Evolutionary conservation across 2,329 filamentous ascomycete species (phyloP), one percentile per base, ranked within the genome.

Genomic region (Beauveria sp.): DNA sequence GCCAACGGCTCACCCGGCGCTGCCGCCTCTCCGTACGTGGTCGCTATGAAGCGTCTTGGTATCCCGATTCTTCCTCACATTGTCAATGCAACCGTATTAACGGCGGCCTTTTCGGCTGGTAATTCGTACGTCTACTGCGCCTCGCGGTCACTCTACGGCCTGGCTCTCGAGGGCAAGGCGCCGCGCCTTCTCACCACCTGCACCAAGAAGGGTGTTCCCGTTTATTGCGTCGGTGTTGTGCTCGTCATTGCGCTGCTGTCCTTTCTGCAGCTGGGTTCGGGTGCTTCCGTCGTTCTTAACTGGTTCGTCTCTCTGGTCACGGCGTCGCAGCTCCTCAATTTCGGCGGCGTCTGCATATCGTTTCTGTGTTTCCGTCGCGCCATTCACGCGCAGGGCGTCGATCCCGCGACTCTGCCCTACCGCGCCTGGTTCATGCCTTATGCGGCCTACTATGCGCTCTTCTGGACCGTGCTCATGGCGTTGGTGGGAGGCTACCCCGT

Each of bases 401-500:
- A 84, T 64, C 82, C 89, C 6, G 79, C 85, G 43, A 80, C 79
- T 0, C 74, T 93, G n/a, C 88, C 89, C 0, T 92, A 91, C 75
- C 85, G 81, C 64, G 85, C 85, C 1, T 80, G 79, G 64, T 79
- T 83, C 48, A 89, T 92, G 75, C 90, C 90, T 2, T 92, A 86
- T 66, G 80, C 84, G 0, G 88, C 89, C 0, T 92, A 83, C 69
- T 84, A 86, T 54, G 86, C 84, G 0, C 73, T 91, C 6, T 70
- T 76, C 0, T 84, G 82, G 28, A 89, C 85, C 1, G 82, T 83
- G 54, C 71, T 89, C 64, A 92, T 93, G 86, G 82, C 86, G 0
- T 85, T 92, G 66, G 84, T 92, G 1, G 84, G 87, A 9, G 90
- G 90, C 0, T 93, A 92, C 64, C 81, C 86, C 0, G 88, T 92